A percentile compares a stretch with the other conserved stretches of the same genome.
phyloP scores from a whole-genome alignment of 345 rosid species.

The Citrus australasica region DNA sequence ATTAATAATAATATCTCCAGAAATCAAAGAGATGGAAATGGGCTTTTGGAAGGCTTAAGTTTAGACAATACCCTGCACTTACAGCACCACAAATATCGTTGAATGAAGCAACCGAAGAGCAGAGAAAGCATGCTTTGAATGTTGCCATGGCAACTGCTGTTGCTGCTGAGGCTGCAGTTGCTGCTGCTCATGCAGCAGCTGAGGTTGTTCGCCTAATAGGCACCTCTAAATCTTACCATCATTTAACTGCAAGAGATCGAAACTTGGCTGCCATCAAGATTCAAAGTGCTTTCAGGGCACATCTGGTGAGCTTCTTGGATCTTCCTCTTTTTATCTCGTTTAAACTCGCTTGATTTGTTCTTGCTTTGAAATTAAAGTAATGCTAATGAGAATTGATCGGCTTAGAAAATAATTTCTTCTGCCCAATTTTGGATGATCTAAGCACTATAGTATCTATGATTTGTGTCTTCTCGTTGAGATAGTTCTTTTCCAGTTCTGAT shows the following conservation, averaged over 20 bases:
- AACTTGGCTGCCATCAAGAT: constrained; percentile 62
- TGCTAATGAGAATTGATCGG: background rate
- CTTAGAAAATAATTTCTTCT: background rate
- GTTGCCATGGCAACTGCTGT: constrained; percentile 88
- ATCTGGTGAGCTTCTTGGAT: constrained; percentile 53
- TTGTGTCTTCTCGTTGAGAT: background rate
- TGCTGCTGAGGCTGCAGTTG: constrained; percentile 89
- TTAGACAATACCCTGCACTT: constrained; percentile 47
- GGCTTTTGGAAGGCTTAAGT: constrained; percentile 47
- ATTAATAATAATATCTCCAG: constrained; percentile 14
- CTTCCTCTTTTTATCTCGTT: background rate
- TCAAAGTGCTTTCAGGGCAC: constrained; percentile 74
- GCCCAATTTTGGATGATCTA: background rate
- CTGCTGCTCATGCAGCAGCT: constrained; percentile 90
- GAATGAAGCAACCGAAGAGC: constrained; percentile 60
- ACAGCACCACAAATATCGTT: constrained; percentile 35
- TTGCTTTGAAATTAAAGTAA: background rate
- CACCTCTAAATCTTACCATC: constrained; percentile 35
- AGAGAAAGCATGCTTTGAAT: constrained; percentile 69
- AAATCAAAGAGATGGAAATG: constrained; percentile 54
- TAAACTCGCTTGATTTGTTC: background rate
- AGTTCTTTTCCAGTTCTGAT: background rate
- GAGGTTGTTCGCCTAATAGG: constrained; percentile 71
- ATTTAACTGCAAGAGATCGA: constrained; percentile 22
- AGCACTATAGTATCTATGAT: background rate